phyloP scores from a whole-genome alignment of 208 protist genomes.

The Trypanosoma mega region DNA sequence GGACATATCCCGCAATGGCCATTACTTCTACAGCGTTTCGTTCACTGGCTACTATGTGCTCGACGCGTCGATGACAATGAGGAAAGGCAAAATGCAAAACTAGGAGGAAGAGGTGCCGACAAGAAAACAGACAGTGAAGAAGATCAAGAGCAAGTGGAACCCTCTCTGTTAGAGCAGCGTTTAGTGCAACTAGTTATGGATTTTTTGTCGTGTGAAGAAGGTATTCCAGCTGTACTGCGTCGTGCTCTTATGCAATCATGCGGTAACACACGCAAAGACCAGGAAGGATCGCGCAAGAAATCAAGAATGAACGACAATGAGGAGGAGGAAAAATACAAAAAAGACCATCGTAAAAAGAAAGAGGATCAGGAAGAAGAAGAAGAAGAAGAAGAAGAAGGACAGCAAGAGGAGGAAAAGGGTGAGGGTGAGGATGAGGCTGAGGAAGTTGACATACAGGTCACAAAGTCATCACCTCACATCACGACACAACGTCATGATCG shows the following conservation, averaged over 20 bases:
- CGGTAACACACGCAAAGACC: neutral
- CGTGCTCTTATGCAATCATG: conserved; percentile 7
- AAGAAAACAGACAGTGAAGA: conserved; percentile 3
- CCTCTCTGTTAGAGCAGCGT: conserved; percentile 6
- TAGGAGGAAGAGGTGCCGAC: neutral
- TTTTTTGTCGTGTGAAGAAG: conserved; percentile 26
- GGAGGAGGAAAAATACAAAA: neutral
- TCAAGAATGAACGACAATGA: neutral
- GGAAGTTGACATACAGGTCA: too few relatives aligned
- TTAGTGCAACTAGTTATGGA: conserved; percentile 22
- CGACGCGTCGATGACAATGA: neutral
- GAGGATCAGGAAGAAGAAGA: neutral
- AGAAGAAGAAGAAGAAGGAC: neutral
- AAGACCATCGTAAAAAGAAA: too few relatives aligned
- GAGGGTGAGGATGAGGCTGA: too few relatives aligned
- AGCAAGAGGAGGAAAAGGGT: neutral
- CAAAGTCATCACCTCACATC: too few relatives aligned
- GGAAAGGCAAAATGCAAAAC: neutral
- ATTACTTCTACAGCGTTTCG: conserved; percentile 32
- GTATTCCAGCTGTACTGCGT: conserved; percentile 12
- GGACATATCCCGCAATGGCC: conserved; percentile 81
- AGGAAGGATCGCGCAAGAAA: neutral
- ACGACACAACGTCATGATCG: neutral
- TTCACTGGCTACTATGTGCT: conserved; percentile 28
- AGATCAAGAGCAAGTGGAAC: neutral